Percentiles rank a stretch among this genome's conserved stretches.
Evolutionary conservation across 345 rosid species (phyloP).

Genomic region (Dovyalis caffra): DNA sequence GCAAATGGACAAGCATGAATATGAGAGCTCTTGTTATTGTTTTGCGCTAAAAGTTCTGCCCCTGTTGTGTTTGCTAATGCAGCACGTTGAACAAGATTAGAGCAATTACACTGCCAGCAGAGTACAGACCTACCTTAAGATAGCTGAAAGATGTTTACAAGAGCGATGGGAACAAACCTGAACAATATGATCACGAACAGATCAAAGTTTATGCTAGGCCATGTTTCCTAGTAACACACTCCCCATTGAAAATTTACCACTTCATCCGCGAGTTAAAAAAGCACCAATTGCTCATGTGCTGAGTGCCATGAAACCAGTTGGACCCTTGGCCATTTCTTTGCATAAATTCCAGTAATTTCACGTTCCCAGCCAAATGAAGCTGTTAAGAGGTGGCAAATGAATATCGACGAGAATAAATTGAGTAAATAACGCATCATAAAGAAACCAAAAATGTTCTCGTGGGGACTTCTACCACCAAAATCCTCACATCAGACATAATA

Average conservation of each 20-base stretch:
- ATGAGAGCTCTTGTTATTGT: background rate
- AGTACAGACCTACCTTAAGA: background rate
- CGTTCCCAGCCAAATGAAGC: background rate
- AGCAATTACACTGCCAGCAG: background rate
- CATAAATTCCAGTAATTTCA: background rate
- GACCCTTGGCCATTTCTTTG: background rate
- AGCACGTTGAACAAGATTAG: background rate
- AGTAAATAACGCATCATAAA: background rate
- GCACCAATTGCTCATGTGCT: background rate
- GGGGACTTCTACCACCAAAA: conserved; percentile 13
- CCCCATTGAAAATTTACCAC: background rate
- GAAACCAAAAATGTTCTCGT: background rate
- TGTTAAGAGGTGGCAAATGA: background rate
- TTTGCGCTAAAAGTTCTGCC: background rate
- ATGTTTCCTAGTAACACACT: background rate
- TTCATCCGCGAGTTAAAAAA: background rate
- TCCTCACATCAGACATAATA: conserved; percentile 43
- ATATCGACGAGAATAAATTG: background rate
- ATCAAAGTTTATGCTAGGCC: background rate
- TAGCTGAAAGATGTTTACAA: background rate
- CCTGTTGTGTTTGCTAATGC: background rate
- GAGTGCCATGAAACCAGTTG: background rate
- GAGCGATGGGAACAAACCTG: background rate
- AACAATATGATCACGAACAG: background rate
- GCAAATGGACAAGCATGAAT: background rate